phyloP scores from a whole-genome alignment of 1,139 yeast species.

The Pichia sp. region DNA sequence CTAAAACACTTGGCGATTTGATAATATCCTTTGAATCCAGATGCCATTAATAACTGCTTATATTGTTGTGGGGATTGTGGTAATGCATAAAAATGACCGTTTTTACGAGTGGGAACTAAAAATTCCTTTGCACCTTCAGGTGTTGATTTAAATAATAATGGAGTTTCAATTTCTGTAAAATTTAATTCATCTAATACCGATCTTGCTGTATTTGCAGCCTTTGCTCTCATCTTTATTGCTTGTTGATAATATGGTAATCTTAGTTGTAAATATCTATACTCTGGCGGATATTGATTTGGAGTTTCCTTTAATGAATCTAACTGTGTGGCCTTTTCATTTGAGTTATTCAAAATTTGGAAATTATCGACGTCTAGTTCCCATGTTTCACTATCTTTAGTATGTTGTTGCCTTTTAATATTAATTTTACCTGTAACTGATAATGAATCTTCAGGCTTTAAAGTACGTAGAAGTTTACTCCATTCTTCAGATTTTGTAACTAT shows the following conservation, averaged over 20 bases:
- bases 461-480: conserved; percentile 39
- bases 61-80: conserved; percentile 98
- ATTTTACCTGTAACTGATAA: conserved; percentile 59
- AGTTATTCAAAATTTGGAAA: conserved; percentile 55
- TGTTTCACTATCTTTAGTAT: neutral
- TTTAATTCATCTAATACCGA: conserved; percentile 38
- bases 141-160: conserved; percentile 84
- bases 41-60: conserved; percentile 88
- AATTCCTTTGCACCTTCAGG: conserved; percentile 99
- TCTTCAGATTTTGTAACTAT: conserved; percentile 44
- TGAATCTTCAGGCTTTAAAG: conserved; percentile 68
- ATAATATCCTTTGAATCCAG: conserved; percentile 80
- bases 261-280: conserved; percentile 73
- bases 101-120: conserved; percentile 78
- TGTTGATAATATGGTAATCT: conserved; percentile 57
- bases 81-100: conserved; percentile 66
- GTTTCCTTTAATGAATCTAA: conserved; percentile 51
- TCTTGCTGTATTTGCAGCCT: conserved; percentile 52
- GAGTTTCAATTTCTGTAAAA: conserved; percentile 88
- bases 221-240: conserved; percentile 55
- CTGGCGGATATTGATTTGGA: conserved; percentile 57
- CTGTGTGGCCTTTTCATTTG: conserved; percentile 61
- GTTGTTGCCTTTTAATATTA: conserved; percentile 31
- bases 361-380: conserved; percentile 55
- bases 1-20: conserved; percentile 92